These are phyloP conservation scores for Podaxis sp. DNA, from an alignment of 768 basidiomycete species.

Conservation along the genomic window DNA sequence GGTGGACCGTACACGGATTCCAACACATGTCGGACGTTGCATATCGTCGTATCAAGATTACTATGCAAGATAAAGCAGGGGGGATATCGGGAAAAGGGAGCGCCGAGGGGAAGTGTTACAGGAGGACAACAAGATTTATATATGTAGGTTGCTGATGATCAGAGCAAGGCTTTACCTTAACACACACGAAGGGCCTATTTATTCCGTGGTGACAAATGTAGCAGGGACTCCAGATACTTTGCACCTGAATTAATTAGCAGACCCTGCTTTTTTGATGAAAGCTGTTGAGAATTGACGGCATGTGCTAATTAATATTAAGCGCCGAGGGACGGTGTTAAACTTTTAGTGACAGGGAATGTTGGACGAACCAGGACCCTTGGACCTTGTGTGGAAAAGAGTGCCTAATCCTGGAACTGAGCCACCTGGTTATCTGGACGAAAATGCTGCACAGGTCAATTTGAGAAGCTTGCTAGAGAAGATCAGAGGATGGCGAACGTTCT, in stretches of 20 bases:
- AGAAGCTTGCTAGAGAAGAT: conserved; percentile 4
- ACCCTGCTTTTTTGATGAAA: background rate
- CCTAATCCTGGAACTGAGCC: background rate
- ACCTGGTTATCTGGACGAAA: background rate
- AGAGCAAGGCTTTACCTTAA: conserved; percentile 22
- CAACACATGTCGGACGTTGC: conserved; percentile 67
- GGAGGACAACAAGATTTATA: conserved; percentile 1
- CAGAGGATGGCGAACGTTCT: conserved; percentile 3
- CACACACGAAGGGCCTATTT: conserved; percentile 3
- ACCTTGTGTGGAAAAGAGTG: conserved; percentile 4
- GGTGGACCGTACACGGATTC: conserved; percentile 58
- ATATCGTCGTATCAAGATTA: conserved; percentile 24
- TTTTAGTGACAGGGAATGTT: background rate
- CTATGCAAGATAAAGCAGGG: background rate
- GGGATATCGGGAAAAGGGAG: background rate
- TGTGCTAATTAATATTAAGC: conserved; percentile 3
- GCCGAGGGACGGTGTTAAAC: conserved; percentile 4
- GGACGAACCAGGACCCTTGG: conserved; percentile 1
- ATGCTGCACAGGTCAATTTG: background rate
- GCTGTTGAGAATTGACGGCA: conserved; percentile 7
- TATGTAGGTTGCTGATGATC: conserved; percentile 21
- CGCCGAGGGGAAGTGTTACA: background rate
- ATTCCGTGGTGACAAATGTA: conserved; percentile 3
- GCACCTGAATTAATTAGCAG: conserved; percentile 3
- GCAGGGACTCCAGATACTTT: conserved; percentile 5